Conservation (phyloP, 1,284 basidiomycete genomes). For the Apiotrichum mycotoxinovorans region DNA sequence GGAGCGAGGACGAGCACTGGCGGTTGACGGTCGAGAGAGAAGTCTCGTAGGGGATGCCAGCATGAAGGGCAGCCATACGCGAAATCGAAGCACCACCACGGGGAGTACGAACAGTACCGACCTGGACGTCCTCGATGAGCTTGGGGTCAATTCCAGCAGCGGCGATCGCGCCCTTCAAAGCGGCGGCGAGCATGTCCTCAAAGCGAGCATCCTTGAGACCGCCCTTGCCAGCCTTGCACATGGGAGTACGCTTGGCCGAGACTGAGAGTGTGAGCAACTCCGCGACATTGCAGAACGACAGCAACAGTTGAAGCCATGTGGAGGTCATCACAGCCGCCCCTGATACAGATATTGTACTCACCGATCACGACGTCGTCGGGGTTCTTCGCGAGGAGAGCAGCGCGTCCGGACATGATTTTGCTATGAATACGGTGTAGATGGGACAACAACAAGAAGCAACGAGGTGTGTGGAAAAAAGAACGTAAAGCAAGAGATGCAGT, state of each 20-base stretch:
- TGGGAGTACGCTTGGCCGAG: constrained; percentile 20
- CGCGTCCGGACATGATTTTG: constrained; percentile 10
- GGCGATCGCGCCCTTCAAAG: constrained; percentile 51
- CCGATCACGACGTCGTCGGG: constrained; percentile 24
- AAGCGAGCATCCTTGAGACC: constrained; percentile 83
- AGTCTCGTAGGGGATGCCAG: constrained; percentile 38
- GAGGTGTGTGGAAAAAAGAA: neutral
- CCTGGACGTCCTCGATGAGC: constrained; percentile 71
- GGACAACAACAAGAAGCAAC: neutral
- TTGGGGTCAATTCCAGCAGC: constrained; percentile 66
- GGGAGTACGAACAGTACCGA: constrained; percentile 22
- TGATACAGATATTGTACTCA: neutral
- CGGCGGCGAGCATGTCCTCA: constrained; percentile 75
- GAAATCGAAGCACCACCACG: constrained; percentile 47
- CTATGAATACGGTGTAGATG: neutral
- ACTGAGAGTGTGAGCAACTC: constrained; percentile 2
- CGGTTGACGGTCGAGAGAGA: constrained; percentile 82
- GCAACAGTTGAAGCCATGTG: too few species aligned
- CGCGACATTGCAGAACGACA: too few species aligned
- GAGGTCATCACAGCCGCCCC: too few species aligned
- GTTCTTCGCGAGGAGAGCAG: constrained; percentile 16
- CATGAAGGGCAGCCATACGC: constrained; percentile 18
- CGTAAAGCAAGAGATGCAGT: neutral
- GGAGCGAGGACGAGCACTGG: constrained; percentile 84
- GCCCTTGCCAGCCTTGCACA: constrained; percentile 68